Conservation (phyloP, 176 grass and related monocot species). For the Aechmea fasciata region DNA sequence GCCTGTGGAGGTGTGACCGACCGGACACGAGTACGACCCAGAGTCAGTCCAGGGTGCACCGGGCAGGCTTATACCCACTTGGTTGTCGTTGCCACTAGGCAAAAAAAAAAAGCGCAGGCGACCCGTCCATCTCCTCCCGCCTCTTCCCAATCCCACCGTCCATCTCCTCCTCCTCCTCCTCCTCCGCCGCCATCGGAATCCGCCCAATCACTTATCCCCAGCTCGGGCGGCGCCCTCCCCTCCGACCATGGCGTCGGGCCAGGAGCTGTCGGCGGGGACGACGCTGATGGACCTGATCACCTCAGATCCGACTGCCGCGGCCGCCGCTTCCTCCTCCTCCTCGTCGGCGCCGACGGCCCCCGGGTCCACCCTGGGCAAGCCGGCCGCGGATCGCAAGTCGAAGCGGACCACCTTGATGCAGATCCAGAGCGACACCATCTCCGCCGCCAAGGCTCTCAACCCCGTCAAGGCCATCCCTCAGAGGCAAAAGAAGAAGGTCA, state of each 20-base stretch:
- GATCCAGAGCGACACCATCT: slow-evolving; percentile 97
- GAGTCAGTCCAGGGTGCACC: no score
- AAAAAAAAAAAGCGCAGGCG: no score
- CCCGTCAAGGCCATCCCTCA: slow-evolving; percentile 69
- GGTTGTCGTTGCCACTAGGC: no score
- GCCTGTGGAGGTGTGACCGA: no score
- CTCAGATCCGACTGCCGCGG: slow-evolving; percentile 55
- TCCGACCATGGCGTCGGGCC: slow-evolving; percentile 63
- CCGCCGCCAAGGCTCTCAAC: slow-evolving; percentile 87
- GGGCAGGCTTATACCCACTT: no score
- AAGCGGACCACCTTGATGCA: slow-evolving; percentile 66
- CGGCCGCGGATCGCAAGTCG: slow-evolving; percentile 71
- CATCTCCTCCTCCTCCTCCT: no score
- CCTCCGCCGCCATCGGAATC: no score
- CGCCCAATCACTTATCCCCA: no score
- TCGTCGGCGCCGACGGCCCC: slow-evolving; percentile 25
- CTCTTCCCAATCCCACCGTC: no score
- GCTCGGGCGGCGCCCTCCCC: neutral
- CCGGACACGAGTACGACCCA: no score
- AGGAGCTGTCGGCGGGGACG: slow-evolving; percentile 53
- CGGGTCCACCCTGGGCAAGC: slow-evolving; percentile 40
- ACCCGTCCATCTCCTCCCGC: no score
- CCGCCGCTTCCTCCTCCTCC: slow-evolving; percentile 28
- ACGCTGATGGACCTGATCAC: slow-evolving; percentile 99
- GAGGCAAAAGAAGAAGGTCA: slow-evolving; percentile 68